These are phyloP conservation scores for Aspergillus leporis DNA, from an alignment of 495 filamentous ascomycete genomes.

Conservation along the genomic window DNA sequence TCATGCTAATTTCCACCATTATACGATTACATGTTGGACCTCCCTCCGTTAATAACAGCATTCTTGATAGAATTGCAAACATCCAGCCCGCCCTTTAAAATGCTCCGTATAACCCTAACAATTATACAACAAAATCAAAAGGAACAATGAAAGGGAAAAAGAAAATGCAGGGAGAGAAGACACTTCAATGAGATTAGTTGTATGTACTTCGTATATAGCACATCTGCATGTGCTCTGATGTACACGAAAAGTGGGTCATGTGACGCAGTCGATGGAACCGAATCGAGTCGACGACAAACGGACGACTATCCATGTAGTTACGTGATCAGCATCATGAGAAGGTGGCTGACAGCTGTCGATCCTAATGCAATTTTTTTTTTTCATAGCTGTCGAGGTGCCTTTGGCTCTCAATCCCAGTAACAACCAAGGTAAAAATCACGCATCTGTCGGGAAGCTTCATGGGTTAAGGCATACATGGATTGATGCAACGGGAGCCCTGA, in stretches of 20 bases:
- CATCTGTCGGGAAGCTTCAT: background rate
- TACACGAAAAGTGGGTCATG: slow-evolving; percentile 11
- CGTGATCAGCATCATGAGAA: background rate
- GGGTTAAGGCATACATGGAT: background rate
- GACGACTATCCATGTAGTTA: background rate
- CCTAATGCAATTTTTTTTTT: background rate
- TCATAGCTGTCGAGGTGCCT: background rate
- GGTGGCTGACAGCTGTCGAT: background rate
- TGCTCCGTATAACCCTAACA: slow-evolving; percentile 8
- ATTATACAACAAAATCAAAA: slow-evolving; percentile 7
- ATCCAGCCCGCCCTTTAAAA: slow-evolving; percentile 1
- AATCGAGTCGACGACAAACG: background rate
- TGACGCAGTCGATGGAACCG: background rate
- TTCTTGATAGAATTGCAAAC: background rate
- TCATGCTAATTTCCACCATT: slow-evolving; percentile 7
- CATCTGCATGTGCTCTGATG: slow-evolving; percentile 2
- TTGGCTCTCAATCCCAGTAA: background rate
- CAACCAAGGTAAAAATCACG: background rate
- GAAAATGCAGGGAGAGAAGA: slow-evolving; percentile 4
- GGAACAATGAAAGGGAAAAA: slow-evolving; percentile 7
- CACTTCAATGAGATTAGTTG: slow-evolving; percentile 14
- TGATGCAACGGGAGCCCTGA: slow-evolving; percentile 5
- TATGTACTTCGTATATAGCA: slow-evolving; percentile 16
- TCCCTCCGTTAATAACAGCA: too few relatives aligned
- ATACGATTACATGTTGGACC: slow-evolving; percentile 3